A percentile compares a stretch with the other conserved stretches of the same genome.
Evolutionary conservation across 768 basidiomycete species (phyloP).

Genomic region (Hygrophoropsis aurantiaca): DNA sequence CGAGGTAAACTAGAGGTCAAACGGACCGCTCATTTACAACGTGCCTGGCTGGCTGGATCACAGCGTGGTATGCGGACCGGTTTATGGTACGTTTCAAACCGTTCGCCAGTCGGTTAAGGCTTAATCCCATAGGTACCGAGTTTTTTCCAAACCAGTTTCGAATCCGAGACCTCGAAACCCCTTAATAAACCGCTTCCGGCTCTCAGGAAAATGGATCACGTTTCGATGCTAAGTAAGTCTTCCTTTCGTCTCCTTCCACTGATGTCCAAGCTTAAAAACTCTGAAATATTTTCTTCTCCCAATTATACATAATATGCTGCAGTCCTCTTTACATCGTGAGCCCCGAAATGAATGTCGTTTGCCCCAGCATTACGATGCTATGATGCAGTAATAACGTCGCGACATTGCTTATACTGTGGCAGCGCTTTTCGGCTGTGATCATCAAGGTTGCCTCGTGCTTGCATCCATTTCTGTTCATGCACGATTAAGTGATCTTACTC

Average conservation of each 20-base stretch:
- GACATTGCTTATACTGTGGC: slow-evolving; percentile 2
- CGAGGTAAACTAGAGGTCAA: slow-evolving; percentile 3
- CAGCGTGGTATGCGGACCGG: slow-evolving; percentile 15
- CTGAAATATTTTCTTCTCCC: slow-evolving; percentile 11
- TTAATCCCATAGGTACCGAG: slow-evolving; percentile 10
- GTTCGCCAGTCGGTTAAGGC: slow-evolving; percentile 19
- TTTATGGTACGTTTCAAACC: slow-evolving; percentile 3
- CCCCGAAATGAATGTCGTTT: slow-evolving; percentile 13
- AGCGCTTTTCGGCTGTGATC: slow-evolving; percentile 14
- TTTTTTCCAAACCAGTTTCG: slow-evolving; percentile 8
- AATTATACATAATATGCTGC: slow-evolving; percentile 4
- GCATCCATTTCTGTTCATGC: slow-evolving; percentile 24
- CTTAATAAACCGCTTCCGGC: slow-evolving; percentile 4
- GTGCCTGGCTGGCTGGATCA: slow-evolving; percentile 13
- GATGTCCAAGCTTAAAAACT: slow-evolving; percentile 7
- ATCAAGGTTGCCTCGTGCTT: slow-evolving; percentile 22
- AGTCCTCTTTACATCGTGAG: slow-evolving; percentile 5
- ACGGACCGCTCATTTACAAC: slow-evolving; percentile 3
- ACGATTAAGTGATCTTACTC: slow-evolving; percentile 8
- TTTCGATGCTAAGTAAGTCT: slow-evolving; percentile 8
- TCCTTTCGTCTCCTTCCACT: slow-evolving; percentile 12
- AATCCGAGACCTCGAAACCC: slow-evolving; percentile 20
- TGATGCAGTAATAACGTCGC: slow-evolving; percentile 4
- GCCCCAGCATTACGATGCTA: slow-evolving; percentile 10
- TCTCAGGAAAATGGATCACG: slow-evolving; percentile 20